Evolutionary conservation across 257 asterid genomes (phyloP).

Genomic region (Solanum sitiens): DNA sequence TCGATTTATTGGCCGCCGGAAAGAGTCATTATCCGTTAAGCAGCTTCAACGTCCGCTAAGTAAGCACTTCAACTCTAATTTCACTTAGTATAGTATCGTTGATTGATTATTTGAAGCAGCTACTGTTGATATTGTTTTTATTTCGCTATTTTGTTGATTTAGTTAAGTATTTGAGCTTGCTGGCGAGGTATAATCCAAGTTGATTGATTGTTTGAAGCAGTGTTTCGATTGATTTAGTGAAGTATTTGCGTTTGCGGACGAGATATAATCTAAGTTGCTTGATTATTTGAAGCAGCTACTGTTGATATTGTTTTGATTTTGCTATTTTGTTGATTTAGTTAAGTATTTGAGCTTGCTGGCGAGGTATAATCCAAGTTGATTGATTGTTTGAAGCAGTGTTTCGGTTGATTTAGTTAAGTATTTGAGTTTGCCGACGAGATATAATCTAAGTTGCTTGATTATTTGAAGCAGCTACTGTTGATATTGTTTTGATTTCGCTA

Average conservation of each 20-base stretch:
- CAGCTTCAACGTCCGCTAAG: conserved; percentile 80
- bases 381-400: not conserved
- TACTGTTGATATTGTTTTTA: not conserved
- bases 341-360: not conserved
- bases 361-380: not conserved
- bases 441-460: too few relatives aligned
- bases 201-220: too few relatives aligned
- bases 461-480: too few relatives aligned
- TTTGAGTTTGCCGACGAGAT: too few relatives aligned
- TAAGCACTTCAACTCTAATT: conserved; percentile 2
- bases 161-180: not conserved
- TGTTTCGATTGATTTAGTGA: not conserved
- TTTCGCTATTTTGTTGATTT: not conserved
- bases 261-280: not conserved
- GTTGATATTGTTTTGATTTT: too few relatives aligned
- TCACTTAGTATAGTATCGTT: too few relatives aligned
- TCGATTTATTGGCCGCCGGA: conserved; percentile 60
- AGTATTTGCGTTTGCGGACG: not conserved
- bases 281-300: not conserved
- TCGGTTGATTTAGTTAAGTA: too few relatives aligned
- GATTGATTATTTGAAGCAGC: not conserved
- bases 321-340: not conserved
- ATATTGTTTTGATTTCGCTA: too few relatives aligned
- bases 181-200: too few relatives aligned
- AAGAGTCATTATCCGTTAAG: conserved; percentile 46